phyloP scores from a whole-genome alignment of 106 monocot genomes.

The Alisma plantagoaquatica region DNA sequence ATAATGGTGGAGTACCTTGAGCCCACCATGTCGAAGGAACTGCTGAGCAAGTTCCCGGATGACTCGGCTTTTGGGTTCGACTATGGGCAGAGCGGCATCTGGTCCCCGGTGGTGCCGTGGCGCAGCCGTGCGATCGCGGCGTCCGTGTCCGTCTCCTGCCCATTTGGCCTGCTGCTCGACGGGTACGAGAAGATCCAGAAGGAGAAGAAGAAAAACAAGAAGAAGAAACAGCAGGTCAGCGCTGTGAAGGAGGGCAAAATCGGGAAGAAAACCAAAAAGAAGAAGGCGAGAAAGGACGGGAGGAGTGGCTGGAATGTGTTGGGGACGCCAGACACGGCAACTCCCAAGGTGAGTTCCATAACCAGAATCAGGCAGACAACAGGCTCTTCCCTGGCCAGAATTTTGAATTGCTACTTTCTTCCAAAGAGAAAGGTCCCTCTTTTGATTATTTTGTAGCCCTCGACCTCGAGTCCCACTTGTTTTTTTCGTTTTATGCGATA shows the following conservation, averaged over 20 bases:
- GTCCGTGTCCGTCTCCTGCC: not conserved
- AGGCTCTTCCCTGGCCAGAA: not conserved
- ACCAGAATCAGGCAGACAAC: not conserved
- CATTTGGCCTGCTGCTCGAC: not conserved
- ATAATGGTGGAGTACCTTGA: slow-evolving; percentile 83
- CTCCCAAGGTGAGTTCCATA: not conserved
- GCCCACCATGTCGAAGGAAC: slow-evolving; percentile 64
- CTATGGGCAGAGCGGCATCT: slow-evolving; percentile 85
- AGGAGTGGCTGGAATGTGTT: not conserved
- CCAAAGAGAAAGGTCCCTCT: not conserved
- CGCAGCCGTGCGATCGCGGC: slow-evolving; percentile 4
- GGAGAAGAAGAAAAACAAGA: slow-evolving; percentile 13
- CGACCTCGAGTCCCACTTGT: not conserved
- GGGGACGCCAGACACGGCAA: not conserved
- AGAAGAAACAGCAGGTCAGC: not conserved
- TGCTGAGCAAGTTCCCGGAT: slow-evolving; percentile 85
- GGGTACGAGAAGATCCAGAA: slow-evolving; percentile 4
- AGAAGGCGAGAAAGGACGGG: not conserved
- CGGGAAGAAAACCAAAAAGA: not conserved
- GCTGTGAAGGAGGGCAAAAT: not conserved
- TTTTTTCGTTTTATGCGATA: not conserved
- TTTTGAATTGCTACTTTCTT: not conserved
- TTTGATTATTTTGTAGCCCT: not conserved
- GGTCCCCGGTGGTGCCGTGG: slow-evolving; percentile 73
- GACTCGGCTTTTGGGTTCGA: slow-evolving; percentile 78